Conservation (phyloP, 306 rosid species). For the Pyrus communis region DNA sequence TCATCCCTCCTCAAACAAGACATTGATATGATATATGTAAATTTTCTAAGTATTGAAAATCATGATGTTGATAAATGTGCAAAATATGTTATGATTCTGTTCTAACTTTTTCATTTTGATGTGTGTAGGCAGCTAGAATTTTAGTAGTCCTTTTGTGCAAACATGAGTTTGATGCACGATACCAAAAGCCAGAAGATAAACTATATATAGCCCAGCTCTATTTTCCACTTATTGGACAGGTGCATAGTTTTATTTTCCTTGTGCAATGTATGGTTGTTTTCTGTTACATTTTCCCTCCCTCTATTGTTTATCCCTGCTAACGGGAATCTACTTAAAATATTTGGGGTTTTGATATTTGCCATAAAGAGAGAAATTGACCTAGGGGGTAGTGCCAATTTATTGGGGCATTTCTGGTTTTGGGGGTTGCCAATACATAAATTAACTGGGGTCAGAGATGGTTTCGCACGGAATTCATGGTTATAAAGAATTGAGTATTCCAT, state of each 20-base stretch:
- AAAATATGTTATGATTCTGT: neutral
- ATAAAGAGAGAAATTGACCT: neutral
- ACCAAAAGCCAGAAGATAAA: conserved; percentile 97
- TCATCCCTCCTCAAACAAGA: neutral
- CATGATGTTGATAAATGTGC: neutral
- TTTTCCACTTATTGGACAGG: conserved; percentile 96
- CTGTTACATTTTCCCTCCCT: neutral
- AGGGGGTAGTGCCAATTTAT: neutral
- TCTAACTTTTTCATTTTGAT: conserved; percentile 2
- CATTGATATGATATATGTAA: neutral
- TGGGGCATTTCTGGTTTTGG: neutral
- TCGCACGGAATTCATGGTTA: neutral
- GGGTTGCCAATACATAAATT: neutral
- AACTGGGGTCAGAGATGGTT: neutral
- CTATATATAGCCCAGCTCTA: conserved; percentile 95
- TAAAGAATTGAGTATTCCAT: neutral
- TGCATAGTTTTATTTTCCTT: conserved; percentile 9
- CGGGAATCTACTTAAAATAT: neutral
- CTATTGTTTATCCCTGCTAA: neutral
- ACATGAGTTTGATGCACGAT: conserved; percentile 97
- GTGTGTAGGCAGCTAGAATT: conserved; percentile 81
- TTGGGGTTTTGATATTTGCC: neutral
- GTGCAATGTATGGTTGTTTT: neutral
- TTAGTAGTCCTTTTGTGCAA: conserved; percentile 93
- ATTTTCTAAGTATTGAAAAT: neutral